These are phyloP conservation scores for Schizophyllum amplum DNA, from an alignment of 1,284 basidiomycete species.

Conservation along the genomic window DNA sequence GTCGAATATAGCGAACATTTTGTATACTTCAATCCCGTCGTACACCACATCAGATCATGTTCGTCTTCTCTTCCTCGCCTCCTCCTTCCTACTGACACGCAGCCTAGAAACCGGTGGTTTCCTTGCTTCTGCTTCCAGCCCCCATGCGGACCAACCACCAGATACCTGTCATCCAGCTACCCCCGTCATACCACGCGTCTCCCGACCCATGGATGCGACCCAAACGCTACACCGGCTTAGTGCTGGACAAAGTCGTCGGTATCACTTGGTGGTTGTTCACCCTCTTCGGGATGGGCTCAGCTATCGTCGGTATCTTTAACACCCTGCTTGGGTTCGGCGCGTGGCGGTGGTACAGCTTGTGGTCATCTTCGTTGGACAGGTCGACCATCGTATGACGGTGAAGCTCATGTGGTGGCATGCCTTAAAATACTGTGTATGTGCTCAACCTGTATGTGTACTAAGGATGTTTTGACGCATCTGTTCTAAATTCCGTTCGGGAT, in stretches of 20 bases:
- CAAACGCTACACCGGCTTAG: conserved; percentile 57
- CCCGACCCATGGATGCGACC: conserved; percentile 44
- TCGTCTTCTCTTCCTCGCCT: conserved; percentile 2
- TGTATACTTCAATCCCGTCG: conserved; percentile 70
- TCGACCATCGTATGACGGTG: not conserved
- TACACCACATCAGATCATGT: conserved; percentile 76
- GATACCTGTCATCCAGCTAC: conserved; percentile 41
- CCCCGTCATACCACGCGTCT: conserved; percentile 36
- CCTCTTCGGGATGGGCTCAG: conserved; percentile 69
- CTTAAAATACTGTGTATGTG: no score
- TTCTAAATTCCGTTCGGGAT: no score
- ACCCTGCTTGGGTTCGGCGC: conserved; percentile 52
- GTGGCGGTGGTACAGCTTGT: conserved; percentile 41
- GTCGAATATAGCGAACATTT: conserved; percentile 51
- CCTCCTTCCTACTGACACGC: not conserved
- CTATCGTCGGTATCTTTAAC: conserved; percentile 58
- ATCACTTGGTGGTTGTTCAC: conserved; percentile 68
- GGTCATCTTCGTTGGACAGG: conserved; percentile 7
- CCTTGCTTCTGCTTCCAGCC: conserved; percentile 50
- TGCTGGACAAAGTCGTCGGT: conserved; percentile 67
- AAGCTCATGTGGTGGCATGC: no score
- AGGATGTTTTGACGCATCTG: no score
- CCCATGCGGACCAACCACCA: conserved; percentile 16
- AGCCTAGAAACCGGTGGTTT: conserved; percentile 60
- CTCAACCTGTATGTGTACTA: no score